Evolutionary conservation across 306 rosid genomes (phyloP).

Genomic region (Prunus salicina): DNA sequence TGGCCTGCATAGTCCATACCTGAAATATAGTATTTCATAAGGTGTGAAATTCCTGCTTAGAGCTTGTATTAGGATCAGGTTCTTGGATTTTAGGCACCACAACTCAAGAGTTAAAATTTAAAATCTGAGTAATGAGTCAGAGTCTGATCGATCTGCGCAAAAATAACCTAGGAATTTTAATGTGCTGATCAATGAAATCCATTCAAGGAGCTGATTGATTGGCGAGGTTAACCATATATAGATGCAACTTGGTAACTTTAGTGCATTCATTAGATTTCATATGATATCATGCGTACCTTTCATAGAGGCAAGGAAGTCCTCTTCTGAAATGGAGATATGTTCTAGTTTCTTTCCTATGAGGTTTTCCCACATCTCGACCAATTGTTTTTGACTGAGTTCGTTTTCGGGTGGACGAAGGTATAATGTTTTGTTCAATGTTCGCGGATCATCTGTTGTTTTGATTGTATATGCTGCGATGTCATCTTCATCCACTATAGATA

Average conservation of each 20-base stretch:
- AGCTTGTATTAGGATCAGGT: too few relatives aligned
- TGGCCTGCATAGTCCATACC: slow-evolving; percentile 40
- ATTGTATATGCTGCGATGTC: slow-evolving; percentile 33
- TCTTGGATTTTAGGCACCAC: too few relatives aligned
- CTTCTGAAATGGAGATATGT: slow-evolving; percentile 12
- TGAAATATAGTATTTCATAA: background rate
- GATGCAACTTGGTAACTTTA: too few relatives aligned
- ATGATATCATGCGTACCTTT: background rate
- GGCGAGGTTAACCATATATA: too few relatives aligned
- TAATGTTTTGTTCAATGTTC: slow-evolving; percentile 43
- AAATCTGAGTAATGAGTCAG: too few relatives aligned
- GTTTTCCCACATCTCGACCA: slow-evolving; percentile 47
- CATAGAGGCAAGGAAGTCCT: slow-evolving; percentile 14
- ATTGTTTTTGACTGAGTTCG: slow-evolving; percentile 33
- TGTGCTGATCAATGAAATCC: too few relatives aligned
- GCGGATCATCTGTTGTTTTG: slow-evolving; percentile 39
- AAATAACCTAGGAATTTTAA: too few relatives aligned
- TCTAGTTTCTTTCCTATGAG: slow-evolving; percentile 41
- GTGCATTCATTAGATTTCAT: background rate
- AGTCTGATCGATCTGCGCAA: too few relatives aligned
- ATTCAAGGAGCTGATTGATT: too few relatives aligned
- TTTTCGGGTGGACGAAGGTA: slow-evolving; percentile 32
- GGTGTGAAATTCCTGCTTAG: too few relatives aligned
- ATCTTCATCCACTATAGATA: slow-evolving; percentile 32
- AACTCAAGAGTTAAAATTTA: too few relatives aligned